These are phyloP conservation scores for Tieghemiomyces parasiticus DNA, from an alignment of 192 early-diverging fungal species.

Conservation along the genomic window DNA sequence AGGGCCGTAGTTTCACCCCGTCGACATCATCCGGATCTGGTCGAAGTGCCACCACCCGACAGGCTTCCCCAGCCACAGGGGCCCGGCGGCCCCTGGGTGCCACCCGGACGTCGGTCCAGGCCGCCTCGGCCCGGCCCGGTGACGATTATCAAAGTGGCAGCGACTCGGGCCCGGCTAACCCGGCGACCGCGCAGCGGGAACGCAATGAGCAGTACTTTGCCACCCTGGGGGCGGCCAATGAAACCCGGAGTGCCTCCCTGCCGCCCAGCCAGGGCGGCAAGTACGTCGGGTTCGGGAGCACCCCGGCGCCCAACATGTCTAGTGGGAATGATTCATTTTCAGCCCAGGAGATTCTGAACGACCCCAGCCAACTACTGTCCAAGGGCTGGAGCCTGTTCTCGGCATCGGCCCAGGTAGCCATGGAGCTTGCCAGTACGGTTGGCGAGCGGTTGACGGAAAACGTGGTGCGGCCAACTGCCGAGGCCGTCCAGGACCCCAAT, in stretches of 20 bases:
- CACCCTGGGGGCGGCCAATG: slow-evolving; percentile 41
- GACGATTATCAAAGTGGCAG: slow-evolving; percentile 12
- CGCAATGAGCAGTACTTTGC: slow-evolving; percentile 72
- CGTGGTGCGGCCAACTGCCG: slow-evolving; percentile 1
- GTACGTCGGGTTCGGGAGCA: slow-evolving; percentile 58
- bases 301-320: slow-evolving; percentile 18
- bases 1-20: slow-evolving; percentile 34
- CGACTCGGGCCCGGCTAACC: too few relatives aligned
- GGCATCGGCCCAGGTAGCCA: not conserved
- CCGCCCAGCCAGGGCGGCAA: slow-evolving; percentile 66
- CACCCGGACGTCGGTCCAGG: slow-evolving; percentile 12
- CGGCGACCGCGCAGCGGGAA: too few relatives aligned
- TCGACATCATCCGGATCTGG: too few relatives aligned
- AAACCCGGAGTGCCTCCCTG: slow-evolving; percentile 33
- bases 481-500: slow-evolving; percentile 6
- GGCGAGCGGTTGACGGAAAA: not conserved
- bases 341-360: slow-evolving; percentile 44
- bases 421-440: slow-evolving; percentile 1
- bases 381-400: slow-evolving; percentile 50
- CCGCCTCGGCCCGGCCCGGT: slow-evolving; percentile 5
- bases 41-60: too few relatives aligned
- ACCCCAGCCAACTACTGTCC: slow-evolving; percentile 44
- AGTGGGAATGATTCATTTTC: slow-evolving; percentile 12
- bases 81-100: not conserved
- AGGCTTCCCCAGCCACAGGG: slow-evolving; percentile 11